phyloP scores from a whole-genome alignment of 768 basidiomycete species.

The Mycena sanguinolenta region DNA sequence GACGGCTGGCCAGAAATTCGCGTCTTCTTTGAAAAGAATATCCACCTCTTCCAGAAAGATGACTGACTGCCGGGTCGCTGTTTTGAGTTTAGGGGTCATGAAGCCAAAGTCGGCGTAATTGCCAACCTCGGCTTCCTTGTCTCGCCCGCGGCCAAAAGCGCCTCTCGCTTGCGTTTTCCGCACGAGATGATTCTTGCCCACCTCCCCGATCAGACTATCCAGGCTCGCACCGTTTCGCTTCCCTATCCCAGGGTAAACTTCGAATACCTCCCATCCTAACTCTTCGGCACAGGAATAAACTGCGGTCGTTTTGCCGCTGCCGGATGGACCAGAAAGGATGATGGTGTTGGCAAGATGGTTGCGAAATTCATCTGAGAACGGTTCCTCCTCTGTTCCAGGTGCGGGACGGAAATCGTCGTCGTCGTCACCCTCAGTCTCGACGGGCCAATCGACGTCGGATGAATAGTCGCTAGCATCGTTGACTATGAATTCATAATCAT shows the following conservation, averaged over 20 bases:
- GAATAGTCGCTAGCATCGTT: conserved; percentile 39
- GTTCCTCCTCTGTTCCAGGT: conserved; percentile 36
- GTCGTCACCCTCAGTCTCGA: conserved; percentile 52
- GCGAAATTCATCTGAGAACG: conserved; percentile 50
- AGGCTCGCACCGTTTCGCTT: conserved; percentile 85
- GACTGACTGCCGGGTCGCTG: conserved; percentile 76
- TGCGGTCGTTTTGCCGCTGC: conserved; percentile 91
- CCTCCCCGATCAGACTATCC: conserved; percentile 88
- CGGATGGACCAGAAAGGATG: conserved; percentile 84
- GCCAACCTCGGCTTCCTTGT: conserved; percentile 28
- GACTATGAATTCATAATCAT: conserved; percentile 58
- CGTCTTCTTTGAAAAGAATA: conserved; percentile 89
- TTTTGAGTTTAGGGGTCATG: conserved; percentile 39
- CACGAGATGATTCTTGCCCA: conserved; percentile 93
- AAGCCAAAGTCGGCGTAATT: conserved; percentile 42
- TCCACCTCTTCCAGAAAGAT: conserved; percentile 97
- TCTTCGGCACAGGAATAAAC: conserved; percentile 96
- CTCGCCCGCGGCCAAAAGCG: conserved; percentile 17
- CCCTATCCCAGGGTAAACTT: conserved; percentile 97
- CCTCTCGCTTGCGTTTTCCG: conserved; percentile 46
- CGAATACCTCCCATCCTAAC: conserved; percentile 95
- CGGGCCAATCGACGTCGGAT: conserved; percentile 16
- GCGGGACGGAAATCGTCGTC: conserved; percentile 65
- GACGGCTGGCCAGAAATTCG: conserved; percentile 88
- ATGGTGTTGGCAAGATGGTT: conserved; percentile 86